These are phyloP conservation scores for Boletus speciosus DNA, from an alignment of 768 basidiomycete genomes.

Conservation along the genomic window DNA sequence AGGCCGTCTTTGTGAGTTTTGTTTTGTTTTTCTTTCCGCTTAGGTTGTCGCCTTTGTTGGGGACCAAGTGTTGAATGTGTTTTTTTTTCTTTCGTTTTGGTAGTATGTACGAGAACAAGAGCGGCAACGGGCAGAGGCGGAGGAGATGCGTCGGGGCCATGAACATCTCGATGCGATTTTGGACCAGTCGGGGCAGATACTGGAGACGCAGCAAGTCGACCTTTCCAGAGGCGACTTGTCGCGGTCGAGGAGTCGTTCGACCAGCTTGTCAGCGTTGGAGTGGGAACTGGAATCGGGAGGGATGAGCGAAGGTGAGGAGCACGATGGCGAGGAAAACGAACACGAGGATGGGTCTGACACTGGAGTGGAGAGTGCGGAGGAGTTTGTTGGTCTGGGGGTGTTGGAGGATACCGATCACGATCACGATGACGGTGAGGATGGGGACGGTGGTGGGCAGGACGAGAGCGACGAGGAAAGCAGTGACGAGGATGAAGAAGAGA, in stretches of 20 bases:
- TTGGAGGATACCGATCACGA: constrained; percentile 12
- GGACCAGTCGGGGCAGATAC: constrained; percentile 80
- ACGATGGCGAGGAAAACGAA: constrained; percentile 18
- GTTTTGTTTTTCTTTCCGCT: not conserved
- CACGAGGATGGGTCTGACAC: constrained; percentile 21
- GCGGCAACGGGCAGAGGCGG: constrained; percentile 59
- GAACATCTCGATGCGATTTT: constrained; percentile 89
- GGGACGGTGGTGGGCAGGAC: constrained; percentile 21
- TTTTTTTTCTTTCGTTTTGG: not conserved
- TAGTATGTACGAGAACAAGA: constrained; percentile 76
- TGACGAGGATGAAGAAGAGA: constrained; percentile 32
- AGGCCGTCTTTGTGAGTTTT: constrained; percentile 72
- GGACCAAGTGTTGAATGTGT: not conserved
- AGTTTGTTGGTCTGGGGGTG: constrained; percentile 35
- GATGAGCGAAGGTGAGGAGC: constrained; percentile 21
- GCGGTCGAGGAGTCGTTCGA: constrained; percentile 54
- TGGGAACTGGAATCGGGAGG: constrained; percentile 18
- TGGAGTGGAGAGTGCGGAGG: constrained; percentile 31
- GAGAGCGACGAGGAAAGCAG: constrained; percentile 41
- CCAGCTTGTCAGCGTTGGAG: constrained; percentile 39
- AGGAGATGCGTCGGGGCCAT: constrained; percentile 75
- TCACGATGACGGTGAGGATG: not conserved
- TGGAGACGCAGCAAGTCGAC: constrained; percentile 80
- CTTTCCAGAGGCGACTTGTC: constrained; percentile 49
- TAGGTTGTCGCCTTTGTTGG: not conserved